Conservation (phyloP, 345 rosid species). For the Nephelium lappaceum region DNA sequence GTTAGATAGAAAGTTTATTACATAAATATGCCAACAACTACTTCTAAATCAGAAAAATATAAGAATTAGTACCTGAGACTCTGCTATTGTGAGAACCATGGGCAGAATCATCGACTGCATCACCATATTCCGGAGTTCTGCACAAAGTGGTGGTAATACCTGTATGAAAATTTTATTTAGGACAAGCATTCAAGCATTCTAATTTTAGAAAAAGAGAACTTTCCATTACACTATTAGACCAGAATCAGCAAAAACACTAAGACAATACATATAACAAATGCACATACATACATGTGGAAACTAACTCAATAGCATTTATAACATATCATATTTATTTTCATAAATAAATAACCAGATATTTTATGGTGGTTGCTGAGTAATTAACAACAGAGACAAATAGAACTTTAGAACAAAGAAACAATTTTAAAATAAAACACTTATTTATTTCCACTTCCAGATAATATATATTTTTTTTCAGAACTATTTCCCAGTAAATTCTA, state of each 20-base stretch:
- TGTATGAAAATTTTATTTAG: conserved; percentile 38
- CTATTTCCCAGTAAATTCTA: background rate
- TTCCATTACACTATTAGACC: conserved; percentile 1
- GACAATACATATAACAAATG: background rate
- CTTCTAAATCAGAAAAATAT: conserved; percentile 13
- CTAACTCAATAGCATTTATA: background rate
- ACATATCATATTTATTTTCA: background rate
- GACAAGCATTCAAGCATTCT: conserved; percentile 5
- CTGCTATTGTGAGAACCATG: conserved; percentile 94
- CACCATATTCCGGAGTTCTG: conserved; percentile 95
- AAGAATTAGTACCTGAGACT: conserved; percentile 73
- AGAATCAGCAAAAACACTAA: background rate
- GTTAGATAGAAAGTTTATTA: conserved; percentile 1
- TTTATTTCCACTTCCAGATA: no score
- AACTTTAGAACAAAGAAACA: background rate
- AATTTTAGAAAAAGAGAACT: background rate
- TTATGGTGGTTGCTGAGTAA: background rate
- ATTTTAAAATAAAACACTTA: background rate
- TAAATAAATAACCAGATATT: background rate
- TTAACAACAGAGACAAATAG: background rate
- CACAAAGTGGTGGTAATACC: conserved; percentile 99
- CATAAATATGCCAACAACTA: conserved; percentile 6
- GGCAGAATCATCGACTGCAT: conserved; percentile 97
- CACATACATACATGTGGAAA: background rate
- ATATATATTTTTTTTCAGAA: no score